Conservation (phyloP, 2,329 filamentous ascomycete species). For the Mycosphaerella sp. region DNA sequence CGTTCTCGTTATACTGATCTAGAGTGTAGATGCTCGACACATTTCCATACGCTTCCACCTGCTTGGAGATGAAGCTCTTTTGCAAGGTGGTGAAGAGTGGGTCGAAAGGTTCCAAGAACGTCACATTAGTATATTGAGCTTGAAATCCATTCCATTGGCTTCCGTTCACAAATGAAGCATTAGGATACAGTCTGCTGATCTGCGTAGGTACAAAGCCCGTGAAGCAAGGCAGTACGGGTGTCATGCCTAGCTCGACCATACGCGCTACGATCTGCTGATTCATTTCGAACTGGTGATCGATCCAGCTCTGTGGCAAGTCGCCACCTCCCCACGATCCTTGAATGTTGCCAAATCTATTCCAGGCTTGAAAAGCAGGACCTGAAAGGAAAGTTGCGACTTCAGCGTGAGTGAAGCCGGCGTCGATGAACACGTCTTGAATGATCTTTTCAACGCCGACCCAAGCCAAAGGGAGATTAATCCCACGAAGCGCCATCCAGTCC, state of each 20-base stretch:
- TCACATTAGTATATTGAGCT: constrained; percentile 41
- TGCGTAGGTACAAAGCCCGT: constrained; percentile 46
- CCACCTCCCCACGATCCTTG: constrained; percentile 45
- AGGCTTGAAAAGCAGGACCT: constrained; percentile 48
- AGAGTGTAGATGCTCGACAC: constrained; percentile 47
- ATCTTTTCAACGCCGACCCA: constrained; percentile 51
- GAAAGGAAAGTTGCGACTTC: constrained; percentile 46
- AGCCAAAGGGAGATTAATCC: constrained; percentile 48
- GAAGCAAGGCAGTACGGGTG: constrained; percentile 47
- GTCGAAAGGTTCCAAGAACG: constrained; percentile 46
- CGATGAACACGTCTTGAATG: constrained; percentile 44
- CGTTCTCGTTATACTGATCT: constrained; percentile 51
- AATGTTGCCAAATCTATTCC: constrained; percentile 52
- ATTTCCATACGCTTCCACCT: constrained; percentile 44
- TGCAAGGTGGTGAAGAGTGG: constrained; percentile 42
- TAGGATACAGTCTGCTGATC: constrained; percentile 39
- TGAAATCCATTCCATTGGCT: constrained; percentile 43
- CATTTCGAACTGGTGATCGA: constrained; percentile 44
- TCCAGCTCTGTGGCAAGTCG: constrained; percentile 42
- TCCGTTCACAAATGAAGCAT: constrained; percentile 42
- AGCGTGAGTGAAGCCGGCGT: constrained; percentile 40
- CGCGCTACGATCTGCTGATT: constrained; percentile 46
- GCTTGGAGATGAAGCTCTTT: constrained; percentile 43
- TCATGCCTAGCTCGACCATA: constrained; percentile 51
- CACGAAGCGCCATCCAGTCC: constrained; percentile 50